Percentiles rank a stretch among this genome's conserved stretches.
Conservation (phyloP, 768 basidiomycete genomes). For the Tricholoma sp. region DNA sequence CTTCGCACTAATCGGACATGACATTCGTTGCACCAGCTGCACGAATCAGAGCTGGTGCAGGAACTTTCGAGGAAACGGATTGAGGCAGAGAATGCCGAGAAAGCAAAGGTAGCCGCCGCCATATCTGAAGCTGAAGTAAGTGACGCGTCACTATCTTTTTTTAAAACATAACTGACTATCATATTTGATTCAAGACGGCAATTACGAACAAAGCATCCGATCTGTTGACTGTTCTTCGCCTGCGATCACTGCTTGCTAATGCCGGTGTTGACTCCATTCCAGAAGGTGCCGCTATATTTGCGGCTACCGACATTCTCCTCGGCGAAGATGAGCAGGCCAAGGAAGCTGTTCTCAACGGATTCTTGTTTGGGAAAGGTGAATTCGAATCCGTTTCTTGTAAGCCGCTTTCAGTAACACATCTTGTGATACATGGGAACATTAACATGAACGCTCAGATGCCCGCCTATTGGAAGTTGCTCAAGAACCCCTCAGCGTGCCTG, state of each 20-base stretch:
- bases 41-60: conserved; percentile 59
- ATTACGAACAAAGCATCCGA: conserved; percentile 40
- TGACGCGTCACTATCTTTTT: conserved; percentile 1
- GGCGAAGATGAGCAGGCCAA: conserved; percentile 50
- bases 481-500: conserved; percentile 47
- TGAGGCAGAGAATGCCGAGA: conserved; percentile 53
- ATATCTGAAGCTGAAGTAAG: conserved; percentile 57
- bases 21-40: conserved; percentile 32
- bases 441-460: conserved; percentile 39
- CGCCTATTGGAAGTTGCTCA: conserved; percentile 56
- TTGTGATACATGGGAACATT: neutral
- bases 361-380: conserved; percentile 55
- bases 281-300: conserved; percentile 53
- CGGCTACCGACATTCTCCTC: conserved; percentile 48
- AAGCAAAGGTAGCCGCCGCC: conserved; percentile 48
- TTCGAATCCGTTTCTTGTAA: conserved; percentile 61
- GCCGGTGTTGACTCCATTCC: conserved; percentile 38
- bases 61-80: conserved; percentile 50
- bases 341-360: conserved; percentile 44
- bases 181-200: conserved; percentile 32
- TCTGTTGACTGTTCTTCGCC: conserved; percentile 53
- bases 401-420: conserved; percentile 16
- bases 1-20: neutral
- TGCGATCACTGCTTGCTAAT: conserved; percentile 45
- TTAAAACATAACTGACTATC: neutral